These are phyloP conservation scores for Actinomucor elegans DNA, from an alignment of 371 early-diverging fungal species.

Conservation along the genomic window DNA sequence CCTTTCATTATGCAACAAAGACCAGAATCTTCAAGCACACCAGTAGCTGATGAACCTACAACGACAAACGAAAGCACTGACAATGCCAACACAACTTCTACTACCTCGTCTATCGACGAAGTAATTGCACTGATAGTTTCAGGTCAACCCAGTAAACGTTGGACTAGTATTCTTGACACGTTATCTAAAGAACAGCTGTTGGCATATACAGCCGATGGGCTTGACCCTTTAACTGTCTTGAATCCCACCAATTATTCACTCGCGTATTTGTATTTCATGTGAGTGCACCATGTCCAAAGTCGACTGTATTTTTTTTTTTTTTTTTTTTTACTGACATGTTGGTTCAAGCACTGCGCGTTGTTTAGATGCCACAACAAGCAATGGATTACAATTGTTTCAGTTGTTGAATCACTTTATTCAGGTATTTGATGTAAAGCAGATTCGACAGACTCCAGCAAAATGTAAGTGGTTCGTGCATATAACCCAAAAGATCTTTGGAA, in stretches of 20 bases:
- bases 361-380: slow-evolving; percentile 23
- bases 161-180: slow-evolving; percentile 28
- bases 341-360: slow-evolving; percentile 36
- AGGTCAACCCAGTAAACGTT: slow-evolving; percentile 13
- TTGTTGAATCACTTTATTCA: slow-evolving; percentile 42
- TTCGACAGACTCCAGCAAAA: slow-evolving; percentile 39
- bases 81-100: no score
- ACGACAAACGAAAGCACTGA: no score
- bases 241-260: slow-evolving; percentile 54
- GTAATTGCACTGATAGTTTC: slow-evolving; percentile 41
- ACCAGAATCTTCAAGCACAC: background rate
- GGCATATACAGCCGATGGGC: slow-evolving; percentile 33
- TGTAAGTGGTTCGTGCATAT: slow-evolving; percentile 28
- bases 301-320: background rate
- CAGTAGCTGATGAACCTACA: no score
- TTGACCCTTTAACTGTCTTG: slow-evolving; percentile 60
- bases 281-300: slow-evolving; percentile 29
- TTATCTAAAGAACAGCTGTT: slow-evolving; percentile 33
- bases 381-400: slow-evolving; percentile 31
- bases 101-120: slow-evolving; percentile 42
- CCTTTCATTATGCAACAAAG: slow-evolving; percentile 1
- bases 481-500: no score
- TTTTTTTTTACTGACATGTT: background rate
- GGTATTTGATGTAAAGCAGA: slow-evolving; percentile 46
- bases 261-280: slow-evolving; percentile 65